Evolutionary conservation across 2,329 filamentous ascomycete species (phyloP).

Genomic region (Cladosporium sphaerospermum): DNA sequence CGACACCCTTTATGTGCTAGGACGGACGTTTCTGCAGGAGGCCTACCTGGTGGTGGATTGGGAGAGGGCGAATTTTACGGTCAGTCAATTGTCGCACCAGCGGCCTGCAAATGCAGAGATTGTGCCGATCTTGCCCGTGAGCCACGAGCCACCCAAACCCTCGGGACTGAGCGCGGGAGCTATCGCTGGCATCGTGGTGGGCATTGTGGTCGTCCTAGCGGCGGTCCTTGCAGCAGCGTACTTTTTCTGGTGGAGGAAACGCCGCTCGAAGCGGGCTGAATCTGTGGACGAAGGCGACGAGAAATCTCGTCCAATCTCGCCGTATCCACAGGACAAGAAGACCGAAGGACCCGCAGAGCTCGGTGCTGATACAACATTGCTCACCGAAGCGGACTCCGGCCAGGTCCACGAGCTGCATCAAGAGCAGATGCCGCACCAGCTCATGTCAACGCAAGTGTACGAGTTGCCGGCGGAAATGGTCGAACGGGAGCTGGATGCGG

Average conservation of each 20-base stretch:
- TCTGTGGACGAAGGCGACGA: not conserved
- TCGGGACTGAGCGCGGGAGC: conserved; percentile 1
- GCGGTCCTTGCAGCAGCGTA: not conserved
- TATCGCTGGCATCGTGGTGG: conserved; percentile 8
- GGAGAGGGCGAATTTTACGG: conserved; percentile 27
- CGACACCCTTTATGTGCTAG: conserved; percentile 33
- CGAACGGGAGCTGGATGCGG: not conserved
- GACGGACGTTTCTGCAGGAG: conserved; percentile 36
- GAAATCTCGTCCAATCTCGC: not conserved
- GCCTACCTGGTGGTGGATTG: conserved; percentile 37
- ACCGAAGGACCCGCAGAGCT: not conserved
- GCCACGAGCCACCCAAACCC: not conserved
- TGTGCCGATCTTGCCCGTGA: not conserved
- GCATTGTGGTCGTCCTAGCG: not conserved
- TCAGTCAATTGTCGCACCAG: not conserved
- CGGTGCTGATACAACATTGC: not conserved
- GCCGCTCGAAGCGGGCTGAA: not conserved
- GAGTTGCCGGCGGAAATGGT: conserved; percentile 1
- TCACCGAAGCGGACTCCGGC: not conserved
- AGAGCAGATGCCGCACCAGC: not conserved
- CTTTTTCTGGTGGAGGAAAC: conserved; percentile 3
- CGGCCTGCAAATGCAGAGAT: not conserved
- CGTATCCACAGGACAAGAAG: not conserved
- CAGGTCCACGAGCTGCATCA: conserved; percentile 5
- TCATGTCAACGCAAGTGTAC: conserved; percentile 9